Percentiles rank a stretch among this genome's conserved stretches.
These are phyloP conservation scores for Biscogniauxia sp. DNA, from an alignment of 2,329 filamentous ascomycete genomes.

Conservation along the genomic window DNA sequence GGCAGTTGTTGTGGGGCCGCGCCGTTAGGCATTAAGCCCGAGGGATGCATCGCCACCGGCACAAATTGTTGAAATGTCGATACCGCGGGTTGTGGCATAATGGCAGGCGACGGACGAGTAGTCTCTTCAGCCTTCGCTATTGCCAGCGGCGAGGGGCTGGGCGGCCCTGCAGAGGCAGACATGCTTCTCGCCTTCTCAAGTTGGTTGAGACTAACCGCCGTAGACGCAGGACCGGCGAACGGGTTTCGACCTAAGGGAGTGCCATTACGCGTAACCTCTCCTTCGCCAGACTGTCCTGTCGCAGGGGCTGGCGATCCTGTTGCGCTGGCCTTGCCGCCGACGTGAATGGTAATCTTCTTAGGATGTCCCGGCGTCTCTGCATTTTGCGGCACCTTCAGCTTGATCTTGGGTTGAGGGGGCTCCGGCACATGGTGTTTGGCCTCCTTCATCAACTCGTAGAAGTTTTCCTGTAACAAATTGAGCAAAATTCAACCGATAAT, in stretches of 20 bases:
- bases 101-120: conserved; percentile 33
- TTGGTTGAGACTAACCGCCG: conserved; percentile 26
- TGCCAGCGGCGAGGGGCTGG: conserved; percentile 40
- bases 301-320: conserved; percentile 50
- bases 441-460: conserved; percentile 65
- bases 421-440: conserved; percentile 72
- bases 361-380: conserved; percentile 43
- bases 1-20: conserved; percentile 17
- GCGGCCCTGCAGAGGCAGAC: conserved; percentile 42
- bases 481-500: conserved; percentile 11
- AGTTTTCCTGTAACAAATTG: conserved; percentile 55
- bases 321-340: conserved; percentile 58
- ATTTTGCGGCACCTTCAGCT: conserved; percentile 65
- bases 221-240: conserved; percentile 27
- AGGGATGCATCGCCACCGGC: conserved; percentile 20
- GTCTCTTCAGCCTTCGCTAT: conserved; percentile 37
- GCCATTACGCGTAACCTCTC: conserved; percentile 31
- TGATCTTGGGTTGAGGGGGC: conserved; percentile 73
- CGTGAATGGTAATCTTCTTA: conserved; percentile 70
- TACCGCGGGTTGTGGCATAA: conserved; percentile 27
- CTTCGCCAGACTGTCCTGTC: conserved; percentile 36
- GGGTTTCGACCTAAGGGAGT: conserved; percentile 27
- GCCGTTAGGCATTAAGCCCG: conserved; percentile 18
- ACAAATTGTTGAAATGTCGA: conserved; percentile 31
- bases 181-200: conserved; percentile 42